Evolutionary conservation across 495 filamentous ascomycete species (phyloP), one percentile per base, ranked within the genome.

Genomic region (Penicillium desertorum): DNA sequence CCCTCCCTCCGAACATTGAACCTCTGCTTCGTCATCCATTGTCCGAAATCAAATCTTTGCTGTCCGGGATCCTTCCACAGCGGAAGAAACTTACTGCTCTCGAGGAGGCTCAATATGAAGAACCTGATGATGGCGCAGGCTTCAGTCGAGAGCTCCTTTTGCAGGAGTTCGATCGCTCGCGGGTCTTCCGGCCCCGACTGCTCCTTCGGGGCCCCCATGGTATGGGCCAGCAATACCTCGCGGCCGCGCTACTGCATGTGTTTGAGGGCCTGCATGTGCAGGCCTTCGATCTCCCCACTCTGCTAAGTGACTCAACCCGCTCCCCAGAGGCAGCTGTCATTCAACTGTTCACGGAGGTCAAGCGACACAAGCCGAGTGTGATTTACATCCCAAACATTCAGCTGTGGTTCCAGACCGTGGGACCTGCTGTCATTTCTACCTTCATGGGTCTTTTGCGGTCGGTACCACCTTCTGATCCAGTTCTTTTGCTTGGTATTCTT

Each of bases 241-340:
- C 90, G 20, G 83, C 82, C n/a, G 94, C 94, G 32, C 72, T 96
- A 37, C 72, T 98, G 44, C 87, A 96, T 69, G 84, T 95, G 57
- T 86, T 98, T 63, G 95, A 98, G 72, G 89, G 90, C 42, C 79
- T 98, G 7, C 91, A 97, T 73, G 89, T 98, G 4, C 94, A 98
- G 66, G 87, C 86, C n/a, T 93, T 98, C 69, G 94, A 97, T 72
- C 79, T 98, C 46, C 83, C 91, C 7, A 94, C 88, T 6, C 73
- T 97, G 46, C 72, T 94, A 37, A 88, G 84, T 59, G 83, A 88
- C 58, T 81, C 86, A 25, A 81, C 85, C 19, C 81, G 86, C 77
- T 88, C 89, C 5, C 79, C 89, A 3, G 94, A 98, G 76, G 86
- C 92, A 61, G 86, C 91, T 19, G 83, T 98, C 41, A 90, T 96